Base-by-base conservation (phyloP, 1,284 basidiomycete species). In the Cystobasidium slooffiae region DNA sequence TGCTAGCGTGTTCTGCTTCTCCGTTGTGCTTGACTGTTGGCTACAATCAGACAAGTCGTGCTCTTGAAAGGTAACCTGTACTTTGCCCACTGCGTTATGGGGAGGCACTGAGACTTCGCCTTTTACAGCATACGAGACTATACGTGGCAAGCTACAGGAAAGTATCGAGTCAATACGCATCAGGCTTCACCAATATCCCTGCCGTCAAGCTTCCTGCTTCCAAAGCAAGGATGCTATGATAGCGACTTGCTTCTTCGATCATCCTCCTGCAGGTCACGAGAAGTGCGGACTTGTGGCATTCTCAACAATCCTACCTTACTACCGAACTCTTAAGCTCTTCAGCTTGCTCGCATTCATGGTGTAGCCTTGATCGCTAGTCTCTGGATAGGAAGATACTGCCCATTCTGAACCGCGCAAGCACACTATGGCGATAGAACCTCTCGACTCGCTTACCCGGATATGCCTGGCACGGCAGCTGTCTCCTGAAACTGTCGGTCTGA, bases 371-470 rank as follows among this genome's bases (percentile, higher is more conserved):
- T n/a, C 18, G 1, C 24, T 22, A 18, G 16, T 31, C 18, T n/a
- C 55, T 56, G 16, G 2, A 37, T 31, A 31, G 1, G 3, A n/a
- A 31, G 55, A 56, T 6, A 14, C 8, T 3, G 31, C 24, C 24
- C 55, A 56, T 22, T 14, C 24, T 14, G 16, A 14, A 56, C 7
- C 24, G n/a, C 1, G 51, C 16, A 46, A 51, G 31, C 22, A n/a
- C 14, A 16, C 44, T 16, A 66, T 66, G 64, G 51, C 64, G 10
- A 66, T 66, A 52, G 64, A 66, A 47, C 49, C 64, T 22, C 64
- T 68, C 8, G 66, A 58, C 31, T 46, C 66, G 8, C 24, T 68
- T 14, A 68, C 66, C 16, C 66, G 39, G 6, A 68, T 68, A 56
- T 68, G 66, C 31, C 37, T 68, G 12, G 66, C 66, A 4, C 2